A percentile compares a stretch with the other conserved stretches of the same genome.
Evolutionary conservation across 208 protist species (phyloP).

Genomic region (Naegleria gruberi): DNA sequence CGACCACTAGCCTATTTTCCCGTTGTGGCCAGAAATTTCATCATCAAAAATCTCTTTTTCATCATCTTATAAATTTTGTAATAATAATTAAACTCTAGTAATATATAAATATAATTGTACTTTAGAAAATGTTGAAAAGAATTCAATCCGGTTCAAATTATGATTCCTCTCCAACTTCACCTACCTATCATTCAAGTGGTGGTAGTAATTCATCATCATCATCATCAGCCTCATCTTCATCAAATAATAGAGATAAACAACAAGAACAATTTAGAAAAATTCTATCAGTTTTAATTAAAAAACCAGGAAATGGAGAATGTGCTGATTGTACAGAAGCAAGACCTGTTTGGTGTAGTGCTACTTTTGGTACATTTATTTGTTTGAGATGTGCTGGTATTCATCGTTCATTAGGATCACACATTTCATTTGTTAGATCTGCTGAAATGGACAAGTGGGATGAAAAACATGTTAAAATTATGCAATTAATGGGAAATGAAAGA

Average conservation of each 20-base stretch:
- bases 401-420: slow-evolving; percentile 43
- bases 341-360: slow-evolving; percentile 16
- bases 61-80: too few relatives aligned
- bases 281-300: background rate
- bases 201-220: too few relatives aligned
- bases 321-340: background rate
- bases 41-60: too few relatives aligned
- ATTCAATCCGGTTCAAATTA: background rate
- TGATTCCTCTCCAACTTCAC: too few relatives aligned
- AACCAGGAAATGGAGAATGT: background rate
- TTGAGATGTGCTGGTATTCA: slow-evolving; percentile 46
- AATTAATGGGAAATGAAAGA: background rate
- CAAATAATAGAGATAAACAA: background rate
- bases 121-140: background rate
- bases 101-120: too few relatives aligned
- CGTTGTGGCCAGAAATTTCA: too few relatives aligned
- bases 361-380: slow-evolving; percentile 28
- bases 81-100: too few relatives aligned
- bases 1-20: too few relatives aligned
- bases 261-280: background rate
- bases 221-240: background rate
- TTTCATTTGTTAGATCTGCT: slow-evolving; percentile 23
- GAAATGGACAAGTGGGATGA: background rate
- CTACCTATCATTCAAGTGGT: too few relatives aligned
- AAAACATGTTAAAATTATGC: background rate